These are phyloP conservation scores for Solanum tarapatanum DNA, from an alignment of 257 asterid genomes.

Conservation along the genomic window DNA sequence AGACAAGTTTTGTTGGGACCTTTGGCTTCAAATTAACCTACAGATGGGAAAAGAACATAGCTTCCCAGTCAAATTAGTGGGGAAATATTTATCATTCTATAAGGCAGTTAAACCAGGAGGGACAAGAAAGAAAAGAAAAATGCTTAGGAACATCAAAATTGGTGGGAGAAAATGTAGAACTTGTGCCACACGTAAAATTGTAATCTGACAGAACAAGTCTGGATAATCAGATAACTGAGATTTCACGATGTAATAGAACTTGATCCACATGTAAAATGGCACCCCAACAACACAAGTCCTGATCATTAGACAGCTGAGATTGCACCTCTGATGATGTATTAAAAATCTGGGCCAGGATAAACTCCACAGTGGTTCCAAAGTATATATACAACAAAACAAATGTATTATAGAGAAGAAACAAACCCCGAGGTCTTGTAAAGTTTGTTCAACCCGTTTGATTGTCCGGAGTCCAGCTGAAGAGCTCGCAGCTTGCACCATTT, in stretches of 20 bases:
- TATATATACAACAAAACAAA: not conserved
- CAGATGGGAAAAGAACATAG: not conserved
- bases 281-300: not conserved
- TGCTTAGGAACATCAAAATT: not conserved
- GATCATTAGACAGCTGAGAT: not conserved
- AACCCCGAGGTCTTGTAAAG: constrained; percentile 98
- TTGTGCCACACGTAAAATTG: not conserved
- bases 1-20: constrained; percentile 90
- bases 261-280: not conserved
- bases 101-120: not conserved
- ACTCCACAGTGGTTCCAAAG: not conserved
- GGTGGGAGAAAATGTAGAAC: not conserved
- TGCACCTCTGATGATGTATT: not conserved
- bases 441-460: constrained; percentile 90
- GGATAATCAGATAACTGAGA: not conserved
- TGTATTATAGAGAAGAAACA: constrained; percentile 17
- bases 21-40: constrained; percentile 95
- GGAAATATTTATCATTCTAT: not conserved
- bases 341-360: not conserved
- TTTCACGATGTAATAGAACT: not conserved
- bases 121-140: not conserved
- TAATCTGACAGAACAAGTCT: not conserved
- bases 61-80: constrained; percentile 4
- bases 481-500: constrained; percentile 99
- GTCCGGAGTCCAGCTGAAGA: constrained; percentile 96